Evolutionary conservation across 257 asterid species (phyloP), one percentile per base, ranked within the genome.

Genomic region (Rehmannia glutinosa): DNA sequence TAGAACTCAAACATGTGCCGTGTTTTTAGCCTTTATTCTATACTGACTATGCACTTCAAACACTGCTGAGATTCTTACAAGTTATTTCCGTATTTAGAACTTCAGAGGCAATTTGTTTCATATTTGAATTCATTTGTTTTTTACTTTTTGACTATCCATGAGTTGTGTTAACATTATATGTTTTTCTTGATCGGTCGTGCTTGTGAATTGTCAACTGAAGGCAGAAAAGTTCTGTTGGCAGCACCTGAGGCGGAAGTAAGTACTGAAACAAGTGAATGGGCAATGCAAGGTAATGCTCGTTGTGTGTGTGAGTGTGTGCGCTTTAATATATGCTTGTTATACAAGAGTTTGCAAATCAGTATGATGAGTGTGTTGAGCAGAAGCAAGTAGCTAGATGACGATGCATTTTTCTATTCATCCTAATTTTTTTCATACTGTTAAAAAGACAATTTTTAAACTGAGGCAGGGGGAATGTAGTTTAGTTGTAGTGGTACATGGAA

Each of bases 231-330:
- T 54, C 60, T 73, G 75, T 76, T 75, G 52, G 93, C 98, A 32
- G 78, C 95, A 16, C 84, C 95, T 52, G 96, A 90, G 71, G 85
- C 53, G 9, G 92, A 83, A 73, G 78, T 82, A 17, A 83, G 82
- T 74, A 33, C 86, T 23, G 93, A 84, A 75, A 77, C 87, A 51
- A 82, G 80, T 66, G 96, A 92, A 82, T 92, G 97, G 98, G 95
- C 86, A 43, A 76, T 90, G 85, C 98, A 90, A 87, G 98, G 98
- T 87, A 73, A 25, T 25, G 60, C 46, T 24, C 36, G 23, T 33
- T 68, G 53, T 66, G 36, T 53, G n/a, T 10, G 58, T 28, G 67
- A 0, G 24, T 43, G 64, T n/a, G 23, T 47, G 20, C 7, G 28
- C 16, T n/a, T 58, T 46, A n/a, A 46, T 58, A 17, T 24, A 45